phyloP scores from a whole-genome alignment of 75 land plant species.

The Chamaecyparis obtusa region DNA sequence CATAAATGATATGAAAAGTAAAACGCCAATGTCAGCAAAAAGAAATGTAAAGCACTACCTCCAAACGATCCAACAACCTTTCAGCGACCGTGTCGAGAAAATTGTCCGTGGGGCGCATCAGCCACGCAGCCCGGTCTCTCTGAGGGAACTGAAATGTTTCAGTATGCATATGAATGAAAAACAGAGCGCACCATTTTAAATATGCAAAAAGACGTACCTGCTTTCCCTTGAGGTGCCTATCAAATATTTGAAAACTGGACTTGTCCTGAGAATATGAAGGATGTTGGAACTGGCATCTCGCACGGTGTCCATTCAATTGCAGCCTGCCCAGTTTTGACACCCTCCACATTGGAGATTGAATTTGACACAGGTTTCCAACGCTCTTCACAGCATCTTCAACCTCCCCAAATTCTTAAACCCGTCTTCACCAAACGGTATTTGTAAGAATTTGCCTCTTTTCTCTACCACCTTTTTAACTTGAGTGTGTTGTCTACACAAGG shows the following conservation, averaged over 20 bases:
- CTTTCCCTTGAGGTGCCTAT: background rate
- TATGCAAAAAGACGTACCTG: conserved; percentile 1
- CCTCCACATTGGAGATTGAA: background rate
- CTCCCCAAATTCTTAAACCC: too few relatives aligned
- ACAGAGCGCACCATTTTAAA: background rate
- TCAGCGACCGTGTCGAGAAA: conserved; percentile 84
- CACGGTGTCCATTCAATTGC: background rate
- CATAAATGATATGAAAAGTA: background rate
- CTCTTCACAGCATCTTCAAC: too few relatives aligned
- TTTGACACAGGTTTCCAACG: too few relatives aligned
- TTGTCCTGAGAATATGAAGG: background rate
- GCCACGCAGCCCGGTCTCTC: conserved; percentile 95
- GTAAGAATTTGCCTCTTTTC: too few relatives aligned
- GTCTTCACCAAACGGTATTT: too few relatives aligned
- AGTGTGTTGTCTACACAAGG: too few relatives aligned
- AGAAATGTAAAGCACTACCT: conserved; percentile 30
- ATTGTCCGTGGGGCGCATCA: conserved; percentile 53
- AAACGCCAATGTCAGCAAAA: background rate
- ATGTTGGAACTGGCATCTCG: background rate
- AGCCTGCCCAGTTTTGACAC: background rate
- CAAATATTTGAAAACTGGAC: background rate
- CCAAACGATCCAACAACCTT: conserved; percentile 82
- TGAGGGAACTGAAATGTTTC: conserved; percentile 20
- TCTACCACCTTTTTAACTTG: too few relatives aligned
- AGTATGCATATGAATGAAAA: background rate